Evolutionary conservation across 495 filamentous ascomycete species (phyloP).

Genomic region (Neurospora cerealis): DNA sequence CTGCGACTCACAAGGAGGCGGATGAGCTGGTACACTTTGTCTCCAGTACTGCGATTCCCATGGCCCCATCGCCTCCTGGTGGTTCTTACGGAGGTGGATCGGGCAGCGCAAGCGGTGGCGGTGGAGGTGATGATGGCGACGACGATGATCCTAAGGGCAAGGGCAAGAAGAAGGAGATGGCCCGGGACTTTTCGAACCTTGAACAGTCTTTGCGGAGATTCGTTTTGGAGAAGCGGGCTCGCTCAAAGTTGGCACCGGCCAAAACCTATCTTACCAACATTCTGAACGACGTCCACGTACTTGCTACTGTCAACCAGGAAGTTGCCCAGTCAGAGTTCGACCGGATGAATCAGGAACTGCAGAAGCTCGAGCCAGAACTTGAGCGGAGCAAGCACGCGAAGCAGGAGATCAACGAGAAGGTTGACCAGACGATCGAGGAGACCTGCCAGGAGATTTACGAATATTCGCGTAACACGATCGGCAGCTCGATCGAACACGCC

Average conservation of each 20-base stretch:
- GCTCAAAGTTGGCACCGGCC: slow-evolving; percentile 91
- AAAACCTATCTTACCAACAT: slow-evolving; percentile 95
- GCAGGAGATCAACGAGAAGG: slow-evolving; percentile 67
- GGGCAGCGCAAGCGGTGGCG: slow-evolving; percentile 46
- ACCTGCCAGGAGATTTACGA: slow-evolving; percentile 78
- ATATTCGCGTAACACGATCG: slow-evolving; percentile 64
- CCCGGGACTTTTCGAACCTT: slow-evolving; percentile 78
- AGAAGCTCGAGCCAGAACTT: slow-evolving; percentile 73
- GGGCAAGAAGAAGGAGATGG: slow-evolving; percentile 78
- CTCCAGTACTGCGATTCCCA: slow-evolving; percentile 87
- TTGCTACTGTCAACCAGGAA: slow-evolving; percentile 81
- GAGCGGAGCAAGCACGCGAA: slow-evolving; percentile 76
- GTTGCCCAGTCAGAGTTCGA: slow-evolving; percentile 80
- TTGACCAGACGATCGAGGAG: slow-evolving; percentile 73
- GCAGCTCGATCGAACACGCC: slow-evolving; percentile 58
- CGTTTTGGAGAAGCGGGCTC: slow-evolving; percentile 89
- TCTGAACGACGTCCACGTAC: slow-evolving; percentile 67
- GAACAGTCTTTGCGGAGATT: slow-evolving; percentile 85
- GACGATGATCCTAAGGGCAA: slow-evolving; percentile 70
- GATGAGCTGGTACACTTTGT: slow-evolving; percentile 94
- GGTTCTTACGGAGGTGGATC: slow-evolving; percentile 50
- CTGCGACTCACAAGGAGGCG: slow-evolving; percentile 85
- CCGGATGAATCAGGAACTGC: slow-evolving; percentile 67
- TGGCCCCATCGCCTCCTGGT: slow-evolving; percentile 44
- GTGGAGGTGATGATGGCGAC: slow-evolving; percentile 45